Percentiles rank a stretch among this genome's conserved stretches.
Conservation (phyloP, 495 filamentous ascomycete species). For the Aspergillus carlsbadensis region DNA sequence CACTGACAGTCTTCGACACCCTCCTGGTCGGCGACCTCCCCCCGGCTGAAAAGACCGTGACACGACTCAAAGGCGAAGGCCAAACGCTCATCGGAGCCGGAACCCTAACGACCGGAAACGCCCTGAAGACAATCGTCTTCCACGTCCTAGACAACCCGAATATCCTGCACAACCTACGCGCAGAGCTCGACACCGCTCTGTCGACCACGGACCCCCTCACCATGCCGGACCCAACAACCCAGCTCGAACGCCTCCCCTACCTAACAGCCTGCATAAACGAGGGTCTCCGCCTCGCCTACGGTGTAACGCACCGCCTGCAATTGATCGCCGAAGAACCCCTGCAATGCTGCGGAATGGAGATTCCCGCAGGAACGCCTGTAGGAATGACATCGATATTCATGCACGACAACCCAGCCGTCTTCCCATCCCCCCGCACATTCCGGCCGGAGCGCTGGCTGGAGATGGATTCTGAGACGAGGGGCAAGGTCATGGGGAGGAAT, state of each 20-base stretch:
- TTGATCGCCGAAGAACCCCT: conserved; percentile 10
- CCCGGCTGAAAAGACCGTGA: conserved; percentile 1
- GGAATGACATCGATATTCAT: conserved; percentile 9
- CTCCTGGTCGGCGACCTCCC: not conserved
- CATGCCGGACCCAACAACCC: not conserved
- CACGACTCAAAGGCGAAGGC: conserved; percentile 7
- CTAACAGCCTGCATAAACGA: conserved; percentile 6
- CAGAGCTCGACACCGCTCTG: not conserved
- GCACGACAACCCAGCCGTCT: conserved; percentile 4
- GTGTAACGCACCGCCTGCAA: conserved; percentile 5
- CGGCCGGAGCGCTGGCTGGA: conserved; percentile 10
- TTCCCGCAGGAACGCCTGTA: conserved; percentile 5
- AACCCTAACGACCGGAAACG: conserved; percentile 7
- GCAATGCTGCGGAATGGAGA: not conserved
- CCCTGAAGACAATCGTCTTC: conserved; percentile 4
- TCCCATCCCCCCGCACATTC: conserved; percentile 2
- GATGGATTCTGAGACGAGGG: not conserved
- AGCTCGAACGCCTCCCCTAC: conserved; percentile 5
- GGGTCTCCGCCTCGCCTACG: conserved; percentile 4
- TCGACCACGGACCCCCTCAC: not conserved
- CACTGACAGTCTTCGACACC: conserved; percentile 1
- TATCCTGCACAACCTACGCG: not conserved
- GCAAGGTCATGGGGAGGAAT: not conserved
- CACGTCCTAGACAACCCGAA: conserved; percentile 1
- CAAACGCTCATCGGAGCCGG: conserved; percentile 9